Conservation (phyloP, 2,329 filamentous ascomycete species). For the Cercospora sojina region DNA sequence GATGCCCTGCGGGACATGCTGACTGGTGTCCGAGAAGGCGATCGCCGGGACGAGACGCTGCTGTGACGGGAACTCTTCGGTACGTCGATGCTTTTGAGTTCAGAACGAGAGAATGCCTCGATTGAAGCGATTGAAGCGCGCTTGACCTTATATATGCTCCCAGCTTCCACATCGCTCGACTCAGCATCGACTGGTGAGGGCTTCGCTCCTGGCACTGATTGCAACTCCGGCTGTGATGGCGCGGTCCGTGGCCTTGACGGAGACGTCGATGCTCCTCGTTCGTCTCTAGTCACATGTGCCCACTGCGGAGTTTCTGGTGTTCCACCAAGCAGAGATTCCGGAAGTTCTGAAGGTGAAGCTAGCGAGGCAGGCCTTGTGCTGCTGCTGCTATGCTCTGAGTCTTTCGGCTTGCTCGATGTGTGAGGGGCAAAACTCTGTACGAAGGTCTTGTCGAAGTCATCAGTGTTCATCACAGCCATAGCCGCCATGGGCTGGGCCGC, state of each 20-base stretch:
- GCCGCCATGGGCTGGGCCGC: slow-evolving; percentile 26
- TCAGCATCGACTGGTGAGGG: background rate
- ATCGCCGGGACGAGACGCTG: slow-evolving; percentile 20
- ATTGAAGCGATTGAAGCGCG: slow-evolving; percentile 39
- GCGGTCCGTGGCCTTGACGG: slow-evolving; percentile 9
- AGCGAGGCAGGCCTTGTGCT: background rate
- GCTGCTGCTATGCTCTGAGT: background rate
- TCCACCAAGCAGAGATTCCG: background rate
- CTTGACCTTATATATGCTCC: slow-evolving; percentile 23
- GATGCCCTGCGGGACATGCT: background rate
- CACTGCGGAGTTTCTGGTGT: background rate
- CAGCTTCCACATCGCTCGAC: background rate
- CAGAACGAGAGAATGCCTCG: slow-evolving; percentile 35
- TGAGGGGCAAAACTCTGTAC: slow-evolving; percentile 31
- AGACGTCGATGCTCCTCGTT: background rate
- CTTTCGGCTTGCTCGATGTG: too few species aligned
- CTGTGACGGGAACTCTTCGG: slow-evolving; percentile 21
- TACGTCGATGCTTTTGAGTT: slow-evolving; percentile 37
- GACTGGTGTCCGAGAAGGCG: slow-evolving; percentile 20
- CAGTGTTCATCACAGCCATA: slow-evolving; percentile 29
- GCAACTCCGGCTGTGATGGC: background rate
- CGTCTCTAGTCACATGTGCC: background rate
- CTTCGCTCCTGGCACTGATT: background rate
- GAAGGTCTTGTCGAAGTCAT: slow-evolving; percentile 38
- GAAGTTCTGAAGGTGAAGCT: background rate